Evolutionary conservation across 805 yeast species (phyloP).

Genomic region (Kuraishia floccosa): DNA sequence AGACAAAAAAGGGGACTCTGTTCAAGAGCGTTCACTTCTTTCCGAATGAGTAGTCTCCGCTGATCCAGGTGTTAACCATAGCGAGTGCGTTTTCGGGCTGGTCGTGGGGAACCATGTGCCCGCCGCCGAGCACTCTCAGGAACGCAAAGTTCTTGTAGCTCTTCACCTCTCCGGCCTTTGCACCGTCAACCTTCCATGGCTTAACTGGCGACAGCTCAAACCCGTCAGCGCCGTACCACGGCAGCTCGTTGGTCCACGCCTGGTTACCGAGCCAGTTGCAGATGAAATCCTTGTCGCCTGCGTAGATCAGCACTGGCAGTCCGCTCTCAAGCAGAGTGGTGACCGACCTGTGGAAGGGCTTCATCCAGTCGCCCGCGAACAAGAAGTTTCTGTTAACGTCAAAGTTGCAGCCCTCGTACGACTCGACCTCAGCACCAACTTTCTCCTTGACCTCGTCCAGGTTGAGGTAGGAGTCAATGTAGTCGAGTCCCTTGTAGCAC

Average conservation of each 20-base stretch:
- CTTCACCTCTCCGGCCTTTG: constrained; percentile 63
- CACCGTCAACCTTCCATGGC: constrained; percentile 14
- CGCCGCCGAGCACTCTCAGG: constrained; percentile 70
- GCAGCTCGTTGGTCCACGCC: constrained; percentile 71
- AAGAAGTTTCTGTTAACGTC: constrained; percentile 72
- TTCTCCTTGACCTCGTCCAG: constrained; percentile 64
- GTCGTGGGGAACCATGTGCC: constrained; percentile 89
- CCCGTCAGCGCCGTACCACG: constrained; percentile 13
- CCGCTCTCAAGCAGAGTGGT: constrained; percentile 58
- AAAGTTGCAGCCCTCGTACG: constrained; percentile 65
- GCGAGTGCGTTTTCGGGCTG: constrained; percentile 66
- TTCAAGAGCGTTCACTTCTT: too few species aligned
- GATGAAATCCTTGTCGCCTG: constrained; percentile 93
- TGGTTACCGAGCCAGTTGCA: constrained; percentile 95
- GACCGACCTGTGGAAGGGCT: constrained; percentile 75
- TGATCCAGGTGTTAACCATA: constrained; percentile 68
- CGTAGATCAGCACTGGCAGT: constrained; percentile 79
- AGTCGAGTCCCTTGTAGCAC: constrained; percentile 74
- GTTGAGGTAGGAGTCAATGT: constrained; percentile 73
- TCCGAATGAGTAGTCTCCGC: constrained; percentile 16
- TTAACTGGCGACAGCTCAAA: constrained; percentile 1
- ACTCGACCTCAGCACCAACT: constrained; percentile 83
- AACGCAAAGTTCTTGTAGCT: constrained; percentile 62
- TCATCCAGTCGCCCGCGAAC: constrained; percentile 86
- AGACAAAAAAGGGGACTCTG: too few species aligned